Evolutionary conservation across 257 asterid genomes (phyloP).

Genomic region (Jacaranda copaia): DNA sequence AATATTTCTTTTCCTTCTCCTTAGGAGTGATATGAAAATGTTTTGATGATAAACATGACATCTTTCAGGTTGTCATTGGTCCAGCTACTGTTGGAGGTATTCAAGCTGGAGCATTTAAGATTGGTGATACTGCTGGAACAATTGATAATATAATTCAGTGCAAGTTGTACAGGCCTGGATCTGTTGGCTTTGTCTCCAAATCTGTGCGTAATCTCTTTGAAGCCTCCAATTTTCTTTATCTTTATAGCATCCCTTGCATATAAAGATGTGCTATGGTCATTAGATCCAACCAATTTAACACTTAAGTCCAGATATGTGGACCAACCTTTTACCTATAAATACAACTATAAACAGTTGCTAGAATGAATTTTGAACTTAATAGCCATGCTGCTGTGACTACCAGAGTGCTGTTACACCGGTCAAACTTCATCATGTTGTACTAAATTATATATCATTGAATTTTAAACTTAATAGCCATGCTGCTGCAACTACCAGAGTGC

Average conservation of each 20-base stretch:
- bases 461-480: neutral
- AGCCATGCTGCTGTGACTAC: constrained; percentile 21
- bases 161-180: constrained; percentile 98
- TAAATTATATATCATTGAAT: constrained; percentile 19
- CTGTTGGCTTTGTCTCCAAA: constrained; percentile 98
- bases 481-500: constrained; percentile 24
- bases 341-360: constrained; percentile 1
- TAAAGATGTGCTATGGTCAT: constrained; percentile 3
- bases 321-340: constrained; percentile 10
- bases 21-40: constrained; percentile 16
- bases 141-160: constrained; percentile 92
- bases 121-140: constrained; percentile 99
- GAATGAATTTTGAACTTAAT: neutral
- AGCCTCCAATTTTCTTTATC: constrained; percentile 5
- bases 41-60: constrained; percentile 19
- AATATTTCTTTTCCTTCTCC: constrained; percentile 7
- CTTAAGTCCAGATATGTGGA: neutral
- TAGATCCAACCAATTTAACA: neutral
- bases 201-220: constrained; percentile 63
- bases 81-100: constrained; percentile 99
- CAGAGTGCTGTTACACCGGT: neutral
- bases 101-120: constrained; percentile 99
- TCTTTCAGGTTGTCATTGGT: constrained; percentile 85
- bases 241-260: constrained; percentile 8
- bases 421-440: constrained; percentile 3